Evolutionary conservation across 352 stramenopile genomes (phyloP).

Genomic region (Phytopythium aichiense): DNA sequence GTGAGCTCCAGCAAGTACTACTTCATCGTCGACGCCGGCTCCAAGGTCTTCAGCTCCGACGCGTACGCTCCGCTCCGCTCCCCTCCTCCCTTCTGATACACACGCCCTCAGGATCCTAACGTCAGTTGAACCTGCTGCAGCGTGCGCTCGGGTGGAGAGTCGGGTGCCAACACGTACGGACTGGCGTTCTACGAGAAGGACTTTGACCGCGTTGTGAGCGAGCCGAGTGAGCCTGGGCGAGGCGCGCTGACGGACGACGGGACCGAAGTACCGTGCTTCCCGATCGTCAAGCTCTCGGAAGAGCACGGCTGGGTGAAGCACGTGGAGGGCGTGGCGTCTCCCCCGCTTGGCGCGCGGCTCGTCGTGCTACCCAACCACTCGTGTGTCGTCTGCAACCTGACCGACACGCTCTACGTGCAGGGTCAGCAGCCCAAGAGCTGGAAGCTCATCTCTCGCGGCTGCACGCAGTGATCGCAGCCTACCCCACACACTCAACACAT

Average conservation of each 20-base stretch:
- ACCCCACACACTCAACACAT: neutral
- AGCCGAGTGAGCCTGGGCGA: slow-evolving; percentile 34
- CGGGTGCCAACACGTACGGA: slow-evolving; percentile 22
- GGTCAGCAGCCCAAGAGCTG: slow-evolving; percentile 38
- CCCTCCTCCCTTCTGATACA: neutral
- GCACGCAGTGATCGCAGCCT: slow-evolving; percentile 30
- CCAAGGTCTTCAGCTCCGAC: slow-evolving; percentile 68
- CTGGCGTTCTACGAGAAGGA: slow-evolving; percentile 69
- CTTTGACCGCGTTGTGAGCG: slow-evolving; percentile 46
- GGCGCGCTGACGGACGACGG: slow-evolving; percentile 27
- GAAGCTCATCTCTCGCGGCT: slow-evolving; percentile 54
- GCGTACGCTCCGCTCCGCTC: slow-evolving; percentile 17
- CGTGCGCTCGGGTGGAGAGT: slow-evolving; percentile 1
- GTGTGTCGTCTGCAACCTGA: slow-evolving; percentile 66
- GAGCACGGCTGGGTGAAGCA: slow-evolving; percentile 71
- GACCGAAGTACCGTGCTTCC: slow-evolving; percentile 47
- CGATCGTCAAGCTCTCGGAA: slow-evolving; percentile 68
- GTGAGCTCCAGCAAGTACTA: slow-evolving; percentile 72
- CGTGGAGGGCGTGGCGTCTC: slow-evolving; percentile 39
- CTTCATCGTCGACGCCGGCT: slow-evolving; percentile 71
- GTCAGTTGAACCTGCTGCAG: neutral
- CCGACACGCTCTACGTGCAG: slow-evolving; percentile 56
- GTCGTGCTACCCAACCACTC: slow-evolving; percentile 68
- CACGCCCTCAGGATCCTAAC: neutral
- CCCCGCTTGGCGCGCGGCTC: slow-evolving; percentile 49